Evolutionary conservation across 192 early-diverging fungal species (phyloP).

Genomic region (Backusella circina): DNA sequence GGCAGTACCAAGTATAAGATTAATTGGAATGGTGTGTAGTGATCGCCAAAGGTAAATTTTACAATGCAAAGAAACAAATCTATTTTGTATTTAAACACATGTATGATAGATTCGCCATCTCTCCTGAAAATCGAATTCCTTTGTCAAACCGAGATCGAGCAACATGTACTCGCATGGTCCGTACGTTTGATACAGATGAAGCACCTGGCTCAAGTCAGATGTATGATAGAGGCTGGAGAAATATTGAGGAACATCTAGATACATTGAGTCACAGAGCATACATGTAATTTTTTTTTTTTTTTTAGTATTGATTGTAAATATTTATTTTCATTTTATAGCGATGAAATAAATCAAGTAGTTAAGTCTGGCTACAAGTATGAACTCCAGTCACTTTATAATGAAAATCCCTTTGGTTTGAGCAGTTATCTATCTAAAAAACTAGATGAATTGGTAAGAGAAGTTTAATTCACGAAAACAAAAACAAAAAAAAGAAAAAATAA

Average conservation of each 20-base stretch:
- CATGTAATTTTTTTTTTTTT: conserved; percentile 4
- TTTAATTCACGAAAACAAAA: not conserved
- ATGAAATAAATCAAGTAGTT: not conserved
- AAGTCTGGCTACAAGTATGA: conserved; percentile 2
- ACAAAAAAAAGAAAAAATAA: no score
- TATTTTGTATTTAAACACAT: no score
- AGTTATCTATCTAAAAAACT: not conserved
- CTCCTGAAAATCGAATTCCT: not conserved
- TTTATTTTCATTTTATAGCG: not conserved
- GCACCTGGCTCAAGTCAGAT: not conserved
- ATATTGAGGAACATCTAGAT: not conserved
- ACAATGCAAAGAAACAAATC: no score
- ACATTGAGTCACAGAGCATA: not conserved
- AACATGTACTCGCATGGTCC: conserved; percentile 12
- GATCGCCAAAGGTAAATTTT: conserved; percentile 17
- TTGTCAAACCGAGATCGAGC: conserved; percentile 16
- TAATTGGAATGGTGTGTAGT: conserved; percentile 15
- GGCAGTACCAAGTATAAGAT: conserved; percentile 14
- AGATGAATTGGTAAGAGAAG: not conserved
- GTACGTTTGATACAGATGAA: not conserved
- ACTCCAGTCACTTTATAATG: conserved; percentile 10
- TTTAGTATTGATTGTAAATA: not conserved
- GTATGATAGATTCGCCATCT: not conserved
- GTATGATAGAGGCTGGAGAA: not conserved
- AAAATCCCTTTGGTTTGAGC: conserved; percentile 5